Evolutionary conservation across 2,329 filamentous ascomycete genomes (phyloP).

Genomic region (Magnaporthales sp.): DNA sequence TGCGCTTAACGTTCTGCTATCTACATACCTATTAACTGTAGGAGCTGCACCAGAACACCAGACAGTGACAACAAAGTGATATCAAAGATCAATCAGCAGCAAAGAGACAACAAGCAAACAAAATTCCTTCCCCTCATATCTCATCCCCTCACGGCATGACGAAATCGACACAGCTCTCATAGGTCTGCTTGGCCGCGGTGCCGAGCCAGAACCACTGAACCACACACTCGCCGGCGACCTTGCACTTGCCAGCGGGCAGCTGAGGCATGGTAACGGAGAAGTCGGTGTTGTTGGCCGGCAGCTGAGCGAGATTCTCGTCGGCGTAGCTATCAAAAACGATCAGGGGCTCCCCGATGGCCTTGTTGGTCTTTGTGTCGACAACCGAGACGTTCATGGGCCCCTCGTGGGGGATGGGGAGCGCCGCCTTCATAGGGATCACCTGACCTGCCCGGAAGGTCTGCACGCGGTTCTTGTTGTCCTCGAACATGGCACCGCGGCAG

Average conservation of each 20-base stretch:
- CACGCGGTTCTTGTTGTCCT: conserved; percentile 32
- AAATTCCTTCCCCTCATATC: not conserved
- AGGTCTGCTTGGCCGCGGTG: conserved; percentile 25
- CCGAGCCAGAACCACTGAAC: conserved; percentile 38
- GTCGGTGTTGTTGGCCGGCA: conserved; percentile 32
- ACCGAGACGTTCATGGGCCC: conserved; percentile 47
- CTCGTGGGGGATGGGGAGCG: conserved; percentile 34
- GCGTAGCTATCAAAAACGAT: conserved; percentile 49
- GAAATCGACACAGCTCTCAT: conserved; percentile 30
- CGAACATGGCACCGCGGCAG: conserved; percentile 37
- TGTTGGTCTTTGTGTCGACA: conserved; percentile 42
- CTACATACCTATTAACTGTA: not conserved
- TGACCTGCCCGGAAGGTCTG: conserved; percentile 34
- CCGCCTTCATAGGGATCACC: conserved; percentile 29
- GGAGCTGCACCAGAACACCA: not conserved
- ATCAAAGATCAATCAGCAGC: not conserved
- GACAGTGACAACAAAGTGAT: not conserved
- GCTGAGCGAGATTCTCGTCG: conserved; percentile 25
- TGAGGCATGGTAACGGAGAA: conserved; percentile 32
- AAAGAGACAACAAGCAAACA: not conserved
- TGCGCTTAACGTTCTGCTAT: not conserved
- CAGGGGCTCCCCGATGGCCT: conserved; percentile 41
- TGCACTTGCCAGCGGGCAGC: conserved; percentile 19
- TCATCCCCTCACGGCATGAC: conserved; percentile 9
- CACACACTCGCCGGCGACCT: conserved; percentile 23